Evolutionary conservation across 1,284 basidiomycete species (phyloP).

Genomic region (Vanrija sp.): DNA sequence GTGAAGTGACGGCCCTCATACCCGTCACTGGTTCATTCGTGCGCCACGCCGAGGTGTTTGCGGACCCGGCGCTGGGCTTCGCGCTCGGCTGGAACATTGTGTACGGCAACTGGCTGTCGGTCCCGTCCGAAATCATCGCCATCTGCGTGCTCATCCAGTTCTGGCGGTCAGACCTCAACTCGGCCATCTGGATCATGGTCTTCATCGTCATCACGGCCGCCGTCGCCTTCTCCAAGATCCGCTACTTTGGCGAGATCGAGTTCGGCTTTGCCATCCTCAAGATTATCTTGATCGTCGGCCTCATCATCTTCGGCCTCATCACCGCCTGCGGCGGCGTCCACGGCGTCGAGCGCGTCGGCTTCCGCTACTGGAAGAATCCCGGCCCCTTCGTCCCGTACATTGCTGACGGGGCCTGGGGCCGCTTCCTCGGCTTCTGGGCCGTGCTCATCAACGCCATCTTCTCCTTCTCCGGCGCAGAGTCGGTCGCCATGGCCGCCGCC

Average conservation of each 20-base stretch:
- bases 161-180: constrained; percentile 20
- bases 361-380: constrained; percentile 65
- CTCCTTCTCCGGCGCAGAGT: constrained; percentile 23
- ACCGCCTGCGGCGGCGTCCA: constrained; percentile 52
- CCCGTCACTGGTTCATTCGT: constrained; percentile 30
- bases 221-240: constrained; percentile 18
- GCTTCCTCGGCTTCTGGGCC: constrained; percentile 25
- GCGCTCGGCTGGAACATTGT: constrained; percentile 36
- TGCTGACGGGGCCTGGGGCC: constrained; percentile 15
- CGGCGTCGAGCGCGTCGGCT: constrained; percentile 49
- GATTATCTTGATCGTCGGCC: constrained; percentile 61
- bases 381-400: constrained; percentile 51
- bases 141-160: constrained; percentile 23
- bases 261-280: constrained; percentile 70
- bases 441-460: constrained; percentile 30
- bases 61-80: constrained; percentile 32
- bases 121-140: constrained; percentile 23
- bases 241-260: constrained; percentile 49
- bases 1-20: constrained; percentile 23
- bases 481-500: constrained; percentile 32
- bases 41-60: constrained; percentile 23
- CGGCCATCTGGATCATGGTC: constrained; percentile 17
- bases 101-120: constrained; percentile 25
- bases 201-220: constrained; percentile 15
- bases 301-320: constrained; percentile 59